Evolutionary conservation across 257 asterid species (phyloP).

Genomic region (Marsdenia floribunda): DNA sequence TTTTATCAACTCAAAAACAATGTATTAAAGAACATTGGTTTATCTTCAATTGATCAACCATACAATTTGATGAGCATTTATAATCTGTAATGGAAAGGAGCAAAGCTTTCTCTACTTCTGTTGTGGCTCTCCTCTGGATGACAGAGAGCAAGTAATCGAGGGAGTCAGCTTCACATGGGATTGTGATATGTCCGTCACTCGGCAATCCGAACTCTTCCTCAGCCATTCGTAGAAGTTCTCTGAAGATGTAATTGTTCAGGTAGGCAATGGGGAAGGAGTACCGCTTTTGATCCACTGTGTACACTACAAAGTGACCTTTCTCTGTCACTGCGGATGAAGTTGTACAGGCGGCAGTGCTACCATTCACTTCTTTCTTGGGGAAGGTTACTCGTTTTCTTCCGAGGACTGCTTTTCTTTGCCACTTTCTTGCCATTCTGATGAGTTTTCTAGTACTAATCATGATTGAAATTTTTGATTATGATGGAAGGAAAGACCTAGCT

Average conservation of each 20-base stretch:
- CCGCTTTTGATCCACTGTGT: too few species aligned
- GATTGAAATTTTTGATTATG: neutral
- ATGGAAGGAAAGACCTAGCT: neutral
- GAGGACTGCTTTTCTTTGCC: conserved; percentile 24
- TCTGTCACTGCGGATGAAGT: neutral
- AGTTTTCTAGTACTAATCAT: conserved; percentile 24
- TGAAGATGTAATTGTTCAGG: too few species aligned
- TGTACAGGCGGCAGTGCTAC: neutral
- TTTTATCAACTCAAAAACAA: too few species aligned
- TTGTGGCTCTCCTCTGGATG: neutral
- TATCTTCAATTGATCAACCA: too few species aligned
- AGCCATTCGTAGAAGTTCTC: too few species aligned
- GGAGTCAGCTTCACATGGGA: too few species aligned
- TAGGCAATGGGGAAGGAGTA: too few species aligned
- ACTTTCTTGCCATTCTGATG: conserved; percentile 28
- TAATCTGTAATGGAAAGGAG: neutral
- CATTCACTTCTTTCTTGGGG: neutral
- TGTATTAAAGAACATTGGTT: too few species aligned
- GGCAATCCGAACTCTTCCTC: conserved; percentile 6
- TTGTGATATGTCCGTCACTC: neutral
- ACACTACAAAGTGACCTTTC: too few species aligned
- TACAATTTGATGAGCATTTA: neutral
- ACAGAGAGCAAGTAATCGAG: neutral
- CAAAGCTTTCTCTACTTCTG: neutral
- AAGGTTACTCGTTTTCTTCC: conserved; percentile 20